Base-by-base conservation (phyloP, 805 yeast genomes). In the Clavispora carvajalis region DNA sequence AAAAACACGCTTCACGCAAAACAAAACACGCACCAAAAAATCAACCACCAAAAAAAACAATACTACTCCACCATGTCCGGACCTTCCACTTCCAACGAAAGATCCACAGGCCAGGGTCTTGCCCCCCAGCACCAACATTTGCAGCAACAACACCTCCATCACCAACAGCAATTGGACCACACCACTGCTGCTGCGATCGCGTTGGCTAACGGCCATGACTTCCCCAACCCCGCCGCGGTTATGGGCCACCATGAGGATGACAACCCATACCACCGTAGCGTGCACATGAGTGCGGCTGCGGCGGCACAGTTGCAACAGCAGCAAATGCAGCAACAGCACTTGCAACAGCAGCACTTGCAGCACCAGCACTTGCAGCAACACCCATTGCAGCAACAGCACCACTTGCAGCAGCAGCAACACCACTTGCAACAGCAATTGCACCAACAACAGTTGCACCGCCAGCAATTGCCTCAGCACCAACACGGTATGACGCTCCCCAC, bases 161-260 rank as follows among this genome's bases (percentile, higher is more conserved):
- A 48, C 44, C 53, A 46, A 25, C 54, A 40, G 19, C 46, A 34
- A 16, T 41, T 50, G 51, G 54, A 50, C 48, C 54, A 50, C 38
- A 50, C 52, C 17, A 43, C 54, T 4, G 54, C 54, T n/a, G 54
- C 54, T 6, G 54, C 54, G 34, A 50, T 50, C 34, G 54, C 54
- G 8, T 42, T 48, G 46, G 52, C 54, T 19, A 47, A 48, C 22
- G 47, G 49, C 16, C 54, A 50, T 28, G 54, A 50, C 35, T 48
- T 44, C 34, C 43, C 47, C 22, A 50, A 50, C 45, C 49, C 53
- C 3, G 51, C 40, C n/a, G 38, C 38, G 16, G 53, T 48, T 8
- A 48, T 50, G 51, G 47, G 49, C 22, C 53, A 48, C 42, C 54
- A 48, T 41, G 50, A 47, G 22, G 54, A 50, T 22, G 54, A 50